A percentile compares a stretch with the other conserved stretches of the same genome.
Conservation (phyloP, 495 filamentous ascomycete genomes). For the Acidomyces sp. region DNA sequence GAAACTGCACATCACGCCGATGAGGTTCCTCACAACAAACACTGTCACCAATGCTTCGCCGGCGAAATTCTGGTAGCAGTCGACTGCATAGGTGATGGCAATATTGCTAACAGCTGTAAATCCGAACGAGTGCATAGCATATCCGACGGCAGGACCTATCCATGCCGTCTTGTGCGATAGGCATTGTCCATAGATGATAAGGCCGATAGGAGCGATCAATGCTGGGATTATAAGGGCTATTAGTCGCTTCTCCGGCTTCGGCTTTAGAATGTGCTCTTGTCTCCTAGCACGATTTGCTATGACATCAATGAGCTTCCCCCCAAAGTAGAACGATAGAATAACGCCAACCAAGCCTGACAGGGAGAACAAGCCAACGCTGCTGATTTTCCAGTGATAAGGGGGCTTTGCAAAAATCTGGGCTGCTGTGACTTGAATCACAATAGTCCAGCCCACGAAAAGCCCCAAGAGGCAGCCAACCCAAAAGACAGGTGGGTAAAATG, state of each 20-base stretch:
- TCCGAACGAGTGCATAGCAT: slow-evolving; percentile 18
- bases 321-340: slow-evolving; percentile 17
- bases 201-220: slow-evolving; percentile 10
- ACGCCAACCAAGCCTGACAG: slow-evolving; percentile 11
- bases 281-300: slow-evolving; percentile 9
- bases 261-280: slow-evolving; percentile 3
- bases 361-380: slow-evolving; percentile 11
- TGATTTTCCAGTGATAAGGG: slow-evolving; percentile 6
- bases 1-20: slow-evolving; percentile 8
- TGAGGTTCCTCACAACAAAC: slow-evolving; percentile 9
- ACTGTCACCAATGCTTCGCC: slow-evolving; percentile 11
- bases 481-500: slow-evolving; percentile 9
- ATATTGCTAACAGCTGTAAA: slow-evolving; percentile 17
- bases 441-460: slow-evolving; percentile 16
- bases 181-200: slow-evolving; percentile 14
- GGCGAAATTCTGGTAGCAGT: slow-evolving; percentile 11
- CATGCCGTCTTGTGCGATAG: slow-evolving; percentile 11
- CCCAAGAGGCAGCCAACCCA: slow-evolving; percentile 12
- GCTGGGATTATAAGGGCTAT: slow-evolving; percentile 12
- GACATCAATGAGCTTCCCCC: slow-evolving; percentile 17
- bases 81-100: slow-evolving; percentile 16
- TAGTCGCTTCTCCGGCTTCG: slow-evolving; percentile 11
- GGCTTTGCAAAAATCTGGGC: slow-evolving; percentile 12
- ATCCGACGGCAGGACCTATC: slow-evolving; percentile 15
- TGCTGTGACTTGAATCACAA: slow-evolving; percentile 13